A percentile compares a stretch with the other conserved stretches of the same genome.
Evolutionary conservation across 1,284 basidiomycete species (phyloP).

Genomic region (Tilletia setariae): DNA sequence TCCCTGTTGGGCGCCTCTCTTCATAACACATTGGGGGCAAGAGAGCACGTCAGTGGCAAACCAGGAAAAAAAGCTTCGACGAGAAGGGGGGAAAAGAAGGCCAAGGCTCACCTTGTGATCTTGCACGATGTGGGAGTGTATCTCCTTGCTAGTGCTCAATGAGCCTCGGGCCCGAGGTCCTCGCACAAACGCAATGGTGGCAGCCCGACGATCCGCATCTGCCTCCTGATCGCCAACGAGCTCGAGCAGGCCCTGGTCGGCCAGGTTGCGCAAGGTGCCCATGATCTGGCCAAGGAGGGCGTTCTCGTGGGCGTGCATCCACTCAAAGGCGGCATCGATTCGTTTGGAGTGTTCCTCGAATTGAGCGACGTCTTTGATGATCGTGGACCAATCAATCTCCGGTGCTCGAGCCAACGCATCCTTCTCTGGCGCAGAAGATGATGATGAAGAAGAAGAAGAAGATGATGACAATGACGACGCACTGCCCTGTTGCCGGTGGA

Average conservation of each 20-base stretch:
- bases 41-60: conserved; percentile 1
- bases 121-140: conserved; percentile 60
- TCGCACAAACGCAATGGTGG: conserved; percentile 69
- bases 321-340: conserved; percentile 41
- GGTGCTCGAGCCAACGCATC: not conserved
- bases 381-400: not conserved
- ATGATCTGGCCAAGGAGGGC: conserved; percentile 58
- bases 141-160: conserved; percentile 54
- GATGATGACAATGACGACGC: not conserved
- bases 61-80: not conserved
- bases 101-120: conserved; percentile 64
- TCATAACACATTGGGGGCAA: conserved; percentile 17
- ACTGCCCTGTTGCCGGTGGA: no score
- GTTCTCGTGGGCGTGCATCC: conserved; percentile 60
- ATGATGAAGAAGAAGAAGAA: not conserved
- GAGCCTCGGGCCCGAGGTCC: conserved; percentile 17
- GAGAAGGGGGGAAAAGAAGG: not conserved
- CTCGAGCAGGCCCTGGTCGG: conserved; percentile 59
- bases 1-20: conserved; percentile 74
- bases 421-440: no score
- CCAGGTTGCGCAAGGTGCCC: conserved; percentile 55
- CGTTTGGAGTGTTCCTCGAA: conserved; percentile 12
- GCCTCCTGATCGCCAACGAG: conserved; percentile 62
- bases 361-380: not conserved
- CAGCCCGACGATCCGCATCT: conserved; percentile 57